Base-by-base conservation (phyloP, 1,139 yeast genomes). In the Scheffersomyces lignicola region DNA sequence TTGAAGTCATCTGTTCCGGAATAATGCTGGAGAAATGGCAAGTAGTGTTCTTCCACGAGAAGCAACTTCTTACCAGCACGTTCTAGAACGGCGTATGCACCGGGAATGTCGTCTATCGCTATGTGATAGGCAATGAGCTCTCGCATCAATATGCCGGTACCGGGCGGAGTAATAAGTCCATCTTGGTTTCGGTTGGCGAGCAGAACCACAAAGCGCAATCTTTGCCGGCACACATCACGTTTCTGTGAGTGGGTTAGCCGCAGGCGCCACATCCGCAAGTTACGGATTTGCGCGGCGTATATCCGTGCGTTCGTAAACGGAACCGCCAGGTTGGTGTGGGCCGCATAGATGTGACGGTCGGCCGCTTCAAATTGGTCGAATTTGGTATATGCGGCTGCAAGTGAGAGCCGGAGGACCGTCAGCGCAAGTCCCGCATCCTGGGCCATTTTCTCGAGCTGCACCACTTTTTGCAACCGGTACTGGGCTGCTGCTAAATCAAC, bases 351-450 rank as follows among this genome's bases (percentile, higher is more conserved):
- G 21, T 58, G 21, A 4, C 51, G 47, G 20, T 69, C 66, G 1
- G 72, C 73, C n/a, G 41, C 36, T 35, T 56, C 58, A 42, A 46
- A 66, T 35, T 60, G 65, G 16, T 56, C 66, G 14, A 69, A 44
- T 22, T 41, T 47, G 3, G 62, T 54, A 36, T 61, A 62, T 1
- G 63, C 61, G 7, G 44, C 38, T 14, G 61, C 54, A 23, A 67
- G 45, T 7, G 47, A 44, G 18, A 38, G 26, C 32, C 52, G 52
- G 8, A 52, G 43, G 1, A 34, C 53, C 27, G 44, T 33, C 27
- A 40, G 32, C 10, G 56, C 31, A 16, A 33, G 34, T 11, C 50
- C 41, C 14, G 49, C 43, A 3, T 47, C 33, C 3, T 40, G 28
- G 1, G 65, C 63, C 3, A 60, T 23, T 4, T 36, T 18, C 25